Evolutionary conservation across 495 filamentous ascomycete genomes (phyloP), one percentile per base, ranked within the genome.

Genomic region (Oleoguttula mirabilis): DNA sequence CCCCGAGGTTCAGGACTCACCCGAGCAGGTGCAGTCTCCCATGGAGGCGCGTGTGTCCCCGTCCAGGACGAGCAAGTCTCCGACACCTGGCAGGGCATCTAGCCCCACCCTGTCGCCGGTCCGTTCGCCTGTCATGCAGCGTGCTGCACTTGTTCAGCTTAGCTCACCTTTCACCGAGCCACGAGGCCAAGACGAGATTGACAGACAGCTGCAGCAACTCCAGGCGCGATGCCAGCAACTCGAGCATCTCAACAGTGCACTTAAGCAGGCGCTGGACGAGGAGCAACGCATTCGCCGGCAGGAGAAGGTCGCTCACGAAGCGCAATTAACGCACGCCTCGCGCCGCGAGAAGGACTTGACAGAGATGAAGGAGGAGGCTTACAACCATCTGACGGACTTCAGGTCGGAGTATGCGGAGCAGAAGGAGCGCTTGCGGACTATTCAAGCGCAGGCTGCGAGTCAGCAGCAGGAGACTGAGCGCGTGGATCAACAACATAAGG

Each of bases 231-330:
- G 38, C 25, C 10, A 35, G 22, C 36, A 46, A 21, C 43, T 51
- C 4, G 38, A 47, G 10, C 21, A 22, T 15, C 48, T 46, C 36
- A 51, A 51, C 37, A 33, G 23, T 15, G 32, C 48, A 4, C 42
- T 51, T 17, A 47, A 25, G 17, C 21, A 42, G 19, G 43, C 42
- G 19, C 17, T 51, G 20, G 37, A 51, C 22, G 43, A 51, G 15
- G 48, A 51, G 48, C 36, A 38, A 17, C 48, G 48, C 5, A 25
- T 30, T 4, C 36, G 48, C 10, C 21, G 27, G 36, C 30, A 51
- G 39, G 48, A 46, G 21, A 36, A 36, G 3, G 43, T 30, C 4
- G 31, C 21, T 0, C 27, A 42, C 21, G 36, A 41, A 15, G 23
- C 22, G 20, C n/a, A 25, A 21, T 8, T 40, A 0, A 21, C 21